Evolutionary conservation across 495 filamentous ascomycete genomes (phyloP).

Genomic region (Xylaria telfairii): DNA sequence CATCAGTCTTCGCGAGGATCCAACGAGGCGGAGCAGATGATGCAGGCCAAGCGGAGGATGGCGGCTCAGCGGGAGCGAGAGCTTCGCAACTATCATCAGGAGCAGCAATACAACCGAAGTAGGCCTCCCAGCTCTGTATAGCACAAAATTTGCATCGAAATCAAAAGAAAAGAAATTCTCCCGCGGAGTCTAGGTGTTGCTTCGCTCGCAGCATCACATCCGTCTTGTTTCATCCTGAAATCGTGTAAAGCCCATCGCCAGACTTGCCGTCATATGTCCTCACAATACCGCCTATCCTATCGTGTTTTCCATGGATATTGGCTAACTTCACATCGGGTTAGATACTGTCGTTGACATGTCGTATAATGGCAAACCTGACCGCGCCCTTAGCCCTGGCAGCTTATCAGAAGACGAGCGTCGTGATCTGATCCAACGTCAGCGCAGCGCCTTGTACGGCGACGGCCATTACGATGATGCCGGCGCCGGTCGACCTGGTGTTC

Average conservation of each 20-base stretch:
- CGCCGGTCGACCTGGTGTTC: conserved; percentile 54
- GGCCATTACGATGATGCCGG: conserved; percentile 69
- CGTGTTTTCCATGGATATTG: conserved; percentile 28
- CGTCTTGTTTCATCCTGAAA: conserved; percentile 35
- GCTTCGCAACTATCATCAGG: conserved; percentile 99
- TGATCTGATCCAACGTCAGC: conserved; percentile 93
- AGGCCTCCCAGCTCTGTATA: conserved; percentile 69
- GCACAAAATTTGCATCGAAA: conserved; percentile 62
- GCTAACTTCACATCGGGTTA: conserved; percentile 60
- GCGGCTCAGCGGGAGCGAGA: conserved; percentile 98
- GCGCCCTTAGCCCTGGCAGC: conserved; percentile 83
- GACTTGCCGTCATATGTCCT: conserved; percentile 36
- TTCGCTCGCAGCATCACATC: conserved; percentile 42
- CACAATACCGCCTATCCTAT: conserved; percentile 29
- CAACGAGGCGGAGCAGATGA: conserved; percentile 96
- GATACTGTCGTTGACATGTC: conserved; percentile 83
- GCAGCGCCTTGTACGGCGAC: conserved; percentile 88
- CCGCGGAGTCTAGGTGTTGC: conserved; percentile 47
- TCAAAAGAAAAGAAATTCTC: conserved; percentile 49
- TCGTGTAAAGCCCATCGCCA: conserved; percentile 33
- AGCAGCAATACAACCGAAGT: conserved; percentile 99
- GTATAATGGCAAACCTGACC: conserved; percentile 79
- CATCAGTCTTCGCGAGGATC: conserved; percentile 82
- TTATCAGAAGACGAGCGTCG: conserved; percentile 97
- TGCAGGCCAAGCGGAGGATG: conserved; percentile 98